A percentile compares a stretch with the other conserved stretches of the same genome.
phyloP scores from a whole-genome alignment of 1,284 basidiomycete genomes.

The Trichosporon coremiiforme region DNA sequence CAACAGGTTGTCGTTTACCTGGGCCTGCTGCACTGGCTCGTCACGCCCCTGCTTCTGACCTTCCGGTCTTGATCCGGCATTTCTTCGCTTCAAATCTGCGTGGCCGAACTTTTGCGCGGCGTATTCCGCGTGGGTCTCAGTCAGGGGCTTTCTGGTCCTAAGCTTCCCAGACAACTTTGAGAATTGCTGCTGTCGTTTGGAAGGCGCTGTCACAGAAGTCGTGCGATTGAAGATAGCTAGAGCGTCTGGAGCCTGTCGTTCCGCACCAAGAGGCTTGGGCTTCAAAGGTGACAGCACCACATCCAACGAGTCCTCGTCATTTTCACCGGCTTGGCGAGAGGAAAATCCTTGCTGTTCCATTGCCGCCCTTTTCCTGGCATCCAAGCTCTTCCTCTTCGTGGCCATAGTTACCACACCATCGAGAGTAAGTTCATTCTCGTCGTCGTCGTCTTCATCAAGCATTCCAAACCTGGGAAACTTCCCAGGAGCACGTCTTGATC shows the following conservation, averaged over 20 bases:
- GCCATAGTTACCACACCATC: neutral
- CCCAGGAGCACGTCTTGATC: neutral
- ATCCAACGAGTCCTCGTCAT: slow-evolving; percentile 1
- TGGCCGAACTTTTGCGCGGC: slow-evolving; percentile 43
- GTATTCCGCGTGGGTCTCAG: slow-evolving; percentile 43
- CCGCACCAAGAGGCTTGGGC: neutral
- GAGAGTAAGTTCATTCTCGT: slow-evolving; percentile 19
- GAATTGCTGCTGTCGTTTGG: slow-evolving; percentile 33
- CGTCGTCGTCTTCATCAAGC: slow-evolving; percentile 27
- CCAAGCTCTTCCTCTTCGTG: neutral
- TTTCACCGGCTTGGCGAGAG: neutral
- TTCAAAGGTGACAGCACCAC: neutral
- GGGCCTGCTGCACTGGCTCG: slow-evolving; percentile 25
- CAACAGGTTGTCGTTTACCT: slow-evolving; percentile 28
- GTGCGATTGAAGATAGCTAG: slow-evolving; percentile 32
- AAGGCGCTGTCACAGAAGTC: slow-evolving; percentile 24
- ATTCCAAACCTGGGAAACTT: slow-evolving; percentile 29
- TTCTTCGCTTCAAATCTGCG: slow-evolving; percentile 30
- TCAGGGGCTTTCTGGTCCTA: slow-evolving; percentile 26
- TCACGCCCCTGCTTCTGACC: slow-evolving; percentile 44
- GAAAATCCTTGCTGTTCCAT: neutral
- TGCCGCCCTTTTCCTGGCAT: slow-evolving; percentile 14
- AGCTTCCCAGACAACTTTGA: slow-evolving; percentile 34
- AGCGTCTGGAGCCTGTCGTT: slow-evolving; percentile 28
- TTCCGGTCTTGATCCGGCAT: slow-evolving; percentile 39